Base-by-base conservation (phyloP, 148 eudicot genomes). In the Agrostemma githago region DNA sequence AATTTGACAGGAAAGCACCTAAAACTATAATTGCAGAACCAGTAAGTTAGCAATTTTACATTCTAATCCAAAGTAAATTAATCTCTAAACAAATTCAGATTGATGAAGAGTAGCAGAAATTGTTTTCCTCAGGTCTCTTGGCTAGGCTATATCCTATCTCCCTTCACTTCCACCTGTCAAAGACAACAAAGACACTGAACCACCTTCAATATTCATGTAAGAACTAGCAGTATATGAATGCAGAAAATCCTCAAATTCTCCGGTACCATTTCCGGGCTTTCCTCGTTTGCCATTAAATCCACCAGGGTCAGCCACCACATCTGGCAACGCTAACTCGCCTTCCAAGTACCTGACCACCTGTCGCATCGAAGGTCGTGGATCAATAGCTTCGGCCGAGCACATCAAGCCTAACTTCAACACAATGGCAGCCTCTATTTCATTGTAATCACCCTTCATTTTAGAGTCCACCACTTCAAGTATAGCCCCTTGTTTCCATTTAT, bases 291-390 rank as follows among this genome's bases (percentile, higher is more conserved):
- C 72, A 19, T 68, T 82, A 79, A 70, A 84, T 16, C 85, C 84
- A 10, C 84, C 84, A 0, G 90, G 92, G 2, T 82, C 66, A 0
- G 70, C 41, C 75, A 89, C 7, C 69, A 72, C 78, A 8, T 82
- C 83, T 3, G 94, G 97, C 82, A 92, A 54, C 3, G 71, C 51
- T 57, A 79, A 81, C 76, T 88, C 97, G 66, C 96, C 86, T 56
- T 92, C 93, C 81, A 92, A 77, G 81, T 73, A 92, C 82, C 96
- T 82, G 64, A 88, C 80, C 43, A 88, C 93, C 73, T 87, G 93
- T 79, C 89, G 86, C 91, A 87, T 90, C 15, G 83, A 72, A 2
- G 97, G 97, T 38, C 97, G 82, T 37, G 72, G 68, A 10, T 66
- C 67, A 3, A 89, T 85, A 11, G 65, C 26, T 77, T 86, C 86